Conservation (phyloP, 129 eudicot species). For the Chrysanthemum makinoi region DNA sequence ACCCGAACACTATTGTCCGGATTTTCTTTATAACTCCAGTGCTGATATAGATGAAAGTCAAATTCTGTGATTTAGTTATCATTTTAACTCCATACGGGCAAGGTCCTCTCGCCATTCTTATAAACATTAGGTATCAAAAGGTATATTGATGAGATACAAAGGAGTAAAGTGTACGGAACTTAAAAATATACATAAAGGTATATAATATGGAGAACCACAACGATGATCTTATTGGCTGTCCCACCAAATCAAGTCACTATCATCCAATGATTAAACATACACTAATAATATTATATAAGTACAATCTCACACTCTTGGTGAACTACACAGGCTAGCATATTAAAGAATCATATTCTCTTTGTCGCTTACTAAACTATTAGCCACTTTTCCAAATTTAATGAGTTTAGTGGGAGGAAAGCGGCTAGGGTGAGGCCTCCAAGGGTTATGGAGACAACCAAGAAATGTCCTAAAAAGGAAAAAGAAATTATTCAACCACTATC, state of each 20-base stretch:
- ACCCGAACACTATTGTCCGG: too few relatives aligned
- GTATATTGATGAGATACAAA: slow-evolving; percentile 11
- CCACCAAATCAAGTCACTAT: slow-evolving; percentile 45
- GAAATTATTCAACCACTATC: slow-evolving; percentile 27
- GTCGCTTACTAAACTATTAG: slow-evolving; percentile 33
- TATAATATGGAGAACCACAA: slow-evolving; percentile 9
- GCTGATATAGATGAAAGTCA: too few relatives aligned
- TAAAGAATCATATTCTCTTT: slow-evolving; percentile 42
- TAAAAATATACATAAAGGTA: background rate
- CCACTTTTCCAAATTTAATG: slow-evolving; percentile 29
- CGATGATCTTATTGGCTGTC: slow-evolving; percentile 35
- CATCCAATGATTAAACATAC: slow-evolving; percentile 34
- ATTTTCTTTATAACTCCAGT: too few relatives aligned
- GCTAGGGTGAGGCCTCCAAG: slow-evolving; percentile 43
- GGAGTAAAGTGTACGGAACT: slow-evolving; percentile 4
- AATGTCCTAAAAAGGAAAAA: slow-evolving; percentile 26
- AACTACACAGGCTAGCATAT: slow-evolving; percentile 43
- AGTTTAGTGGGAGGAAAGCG: slow-evolving; percentile 26
- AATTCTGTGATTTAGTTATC: too few relatives aligned
- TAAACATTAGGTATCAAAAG: slow-evolving; percentile 1
- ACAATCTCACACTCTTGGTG: background rate
- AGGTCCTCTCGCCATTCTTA: too few relatives aligned
- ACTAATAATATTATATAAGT: slow-evolving; percentile 22
- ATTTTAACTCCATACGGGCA: too few relatives aligned
- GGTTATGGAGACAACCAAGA: slow-evolving; percentile 61